Conservation (phyloP, 2,329 filamentous ascomycete species). For the Colletotrichum sp. region DNA sequence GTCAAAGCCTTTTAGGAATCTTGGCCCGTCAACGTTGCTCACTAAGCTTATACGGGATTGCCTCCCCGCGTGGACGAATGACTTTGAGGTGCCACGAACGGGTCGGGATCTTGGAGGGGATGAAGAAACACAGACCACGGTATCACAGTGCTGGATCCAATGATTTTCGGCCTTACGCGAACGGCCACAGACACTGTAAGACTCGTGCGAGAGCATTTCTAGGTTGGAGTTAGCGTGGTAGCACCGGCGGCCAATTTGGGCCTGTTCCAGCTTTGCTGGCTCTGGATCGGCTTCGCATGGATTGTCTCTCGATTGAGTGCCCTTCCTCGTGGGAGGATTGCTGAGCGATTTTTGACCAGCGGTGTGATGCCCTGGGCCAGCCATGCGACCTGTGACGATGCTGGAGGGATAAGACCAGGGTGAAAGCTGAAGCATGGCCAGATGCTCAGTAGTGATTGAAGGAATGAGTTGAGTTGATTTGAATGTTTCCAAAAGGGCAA, state of each 20-base stretch:
- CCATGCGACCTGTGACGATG: background rate
- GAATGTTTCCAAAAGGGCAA: background rate
- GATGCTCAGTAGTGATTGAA: background rate
- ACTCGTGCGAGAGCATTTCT: background rate
- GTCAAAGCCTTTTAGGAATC: background rate
- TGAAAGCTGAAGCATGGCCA: background rate
- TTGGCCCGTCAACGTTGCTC: background rate
- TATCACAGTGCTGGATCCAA: constrained; percentile 12
- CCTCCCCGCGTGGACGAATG: background rate
- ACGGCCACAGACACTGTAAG: constrained; percentile 10
- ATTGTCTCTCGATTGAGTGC: background rate
- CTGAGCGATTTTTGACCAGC: background rate
- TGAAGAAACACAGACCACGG: constrained; percentile 9
- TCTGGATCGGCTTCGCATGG: background rate
- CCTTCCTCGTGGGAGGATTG: background rate
- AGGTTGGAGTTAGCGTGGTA: background rate
- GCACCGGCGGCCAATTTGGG: background rate
- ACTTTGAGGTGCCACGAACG: background rate
- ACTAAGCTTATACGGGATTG: constrained; percentile 11
- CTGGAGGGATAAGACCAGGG: background rate
- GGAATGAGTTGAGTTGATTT: background rate
- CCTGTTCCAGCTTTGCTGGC: background rate
- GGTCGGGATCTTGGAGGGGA: background rate
- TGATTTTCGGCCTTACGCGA: constrained; percentile 17
- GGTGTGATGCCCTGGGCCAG: background rate